Percentiles rank a stretch among this genome's conserved stretches.
phyloP scores from a whole-genome alignment of 257 asterid genomes.

The Fraxinus cuspidata region DNA sequence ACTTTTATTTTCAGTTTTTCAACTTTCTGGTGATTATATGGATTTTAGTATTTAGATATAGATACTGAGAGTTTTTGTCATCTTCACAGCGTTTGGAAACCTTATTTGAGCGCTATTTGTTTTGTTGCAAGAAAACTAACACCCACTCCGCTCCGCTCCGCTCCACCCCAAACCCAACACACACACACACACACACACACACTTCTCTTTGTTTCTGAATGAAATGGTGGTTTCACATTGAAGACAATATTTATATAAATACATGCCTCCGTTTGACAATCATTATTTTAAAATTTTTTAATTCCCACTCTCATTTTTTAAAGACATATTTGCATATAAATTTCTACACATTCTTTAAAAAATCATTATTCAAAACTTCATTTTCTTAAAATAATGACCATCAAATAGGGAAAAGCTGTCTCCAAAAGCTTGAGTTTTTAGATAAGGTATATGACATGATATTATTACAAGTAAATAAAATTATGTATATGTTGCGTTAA shows the following conservation, averaged over 20 bases:
- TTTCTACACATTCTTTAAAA: too few species aligned
- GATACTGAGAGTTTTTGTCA: not conserved
- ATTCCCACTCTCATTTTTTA: too few species aligned
- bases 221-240: not conserved
- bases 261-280: too few species aligned
- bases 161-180: not conserved
- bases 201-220: not conserved
- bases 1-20: slow-evolving; percentile 11
- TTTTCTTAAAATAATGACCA: too few species aligned
- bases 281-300: too few species aligned
- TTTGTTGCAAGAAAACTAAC: not conserved
- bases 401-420: too few species aligned
- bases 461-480: too few species aligned
- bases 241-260: too few species aligned
- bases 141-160: too few species aligned
- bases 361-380: too few species aligned
- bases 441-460: not conserved
- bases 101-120: not conserved
- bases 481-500: too few species aligned
- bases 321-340: too few species aligned
- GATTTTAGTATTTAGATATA: slow-evolving; percentile 22
- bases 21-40: slow-evolving; percentile 16
- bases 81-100: not conserved
- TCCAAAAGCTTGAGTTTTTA: not conserved
- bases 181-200: not conserved